phyloP scores from a whole-genome alignment of 2,329 filamentous ascomycete genomes.

The Penicillium concentricum region DNA sequence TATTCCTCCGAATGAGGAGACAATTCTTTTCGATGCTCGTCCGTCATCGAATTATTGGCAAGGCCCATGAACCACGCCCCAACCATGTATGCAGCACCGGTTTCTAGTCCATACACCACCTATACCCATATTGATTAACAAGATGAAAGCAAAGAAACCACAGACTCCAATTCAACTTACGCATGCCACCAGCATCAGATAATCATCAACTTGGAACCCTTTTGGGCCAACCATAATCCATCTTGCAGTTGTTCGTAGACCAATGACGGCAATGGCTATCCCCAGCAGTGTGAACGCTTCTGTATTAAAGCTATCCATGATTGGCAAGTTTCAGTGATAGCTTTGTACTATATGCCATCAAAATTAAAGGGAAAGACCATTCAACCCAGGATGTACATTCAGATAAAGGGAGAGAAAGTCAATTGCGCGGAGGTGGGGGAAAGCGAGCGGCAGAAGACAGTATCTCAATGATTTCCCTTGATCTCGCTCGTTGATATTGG shows the following conservation, averaged over 20 bases:
- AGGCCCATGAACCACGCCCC: constrained; percentile 52
- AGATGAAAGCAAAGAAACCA: not conserved
- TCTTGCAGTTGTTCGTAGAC: constrained; percentile 52
- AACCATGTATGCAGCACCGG: constrained; percentile 51
- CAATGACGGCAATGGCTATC: constrained; percentile 52
- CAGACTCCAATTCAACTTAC: constrained; percentile 37
- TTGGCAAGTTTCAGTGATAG: not conserved
- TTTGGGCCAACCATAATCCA: constrained; percentile 49
- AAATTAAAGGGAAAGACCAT: not conserved
- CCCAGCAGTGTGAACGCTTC: constrained; percentile 54
- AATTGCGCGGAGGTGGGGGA: not conserved
- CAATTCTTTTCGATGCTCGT: constrained; percentile 49
- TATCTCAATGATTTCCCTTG: constrained; percentile 6
- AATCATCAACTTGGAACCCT: constrained; percentile 59
- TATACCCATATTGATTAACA: constrained; percentile 22
- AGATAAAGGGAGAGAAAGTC: constrained; percentile 16
- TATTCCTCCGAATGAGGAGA: constrained; percentile 49
- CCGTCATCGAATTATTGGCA: constrained; percentile 59
- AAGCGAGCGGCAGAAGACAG: constrained; percentile 1
- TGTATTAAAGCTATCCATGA: constrained; percentile 37
- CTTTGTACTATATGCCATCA: not conserved
- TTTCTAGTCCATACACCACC: constrained; percentile 54
- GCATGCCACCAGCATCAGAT: constrained; percentile 56
- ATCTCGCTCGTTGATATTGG: constrained; percentile 19
- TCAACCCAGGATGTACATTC: constrained; percentile 9